Percentiles rank a stretch among this genome's conserved stretches.
Conservation (phyloP, 768 basidiomycete genomes). For the Zangia roseola region DNA sequence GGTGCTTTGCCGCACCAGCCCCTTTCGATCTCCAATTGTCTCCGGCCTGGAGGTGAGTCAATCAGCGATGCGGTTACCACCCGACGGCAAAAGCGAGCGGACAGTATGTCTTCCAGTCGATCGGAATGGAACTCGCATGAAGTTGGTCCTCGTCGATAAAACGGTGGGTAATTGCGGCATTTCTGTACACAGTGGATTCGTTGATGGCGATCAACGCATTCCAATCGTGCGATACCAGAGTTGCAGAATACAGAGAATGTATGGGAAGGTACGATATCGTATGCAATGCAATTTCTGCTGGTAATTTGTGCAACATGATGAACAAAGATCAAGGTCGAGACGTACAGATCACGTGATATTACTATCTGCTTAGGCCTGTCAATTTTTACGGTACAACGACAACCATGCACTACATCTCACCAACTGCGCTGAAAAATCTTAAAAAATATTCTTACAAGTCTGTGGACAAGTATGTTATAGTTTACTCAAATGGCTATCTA, state of each 20-base stretch:
- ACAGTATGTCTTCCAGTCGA: constrained; percentile 65
- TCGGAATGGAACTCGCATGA: constrained; percentile 32
- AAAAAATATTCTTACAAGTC: constrained; percentile 78
- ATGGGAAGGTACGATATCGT: constrained; percentile 52
- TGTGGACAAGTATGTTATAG: constrained; percentile 65
- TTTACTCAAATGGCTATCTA: constrained; percentile 4
- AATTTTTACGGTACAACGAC: constrained; percentile 1
- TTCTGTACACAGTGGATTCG: constrained; percentile 53
- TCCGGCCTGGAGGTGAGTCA: constrained; percentile 38
- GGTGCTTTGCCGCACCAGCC: constrained; percentile 57
- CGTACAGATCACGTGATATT: neutral
- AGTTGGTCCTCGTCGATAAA: constrained; percentile 39
- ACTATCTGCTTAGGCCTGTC: too few relatives aligned
- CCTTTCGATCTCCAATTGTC: constrained; percentile 42
- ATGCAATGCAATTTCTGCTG: constrained; percentile 55
- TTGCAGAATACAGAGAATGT: constrained; percentile 37
- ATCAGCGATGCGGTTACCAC: constrained; percentile 11
- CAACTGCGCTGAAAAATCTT: constrained; percentile 67
- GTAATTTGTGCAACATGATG: constrained; percentile 44
- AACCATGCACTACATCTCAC: constrained; percentile 64
- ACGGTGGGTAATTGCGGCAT: constrained; percentile 52
- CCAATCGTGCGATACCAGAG: constrained; percentile 46
- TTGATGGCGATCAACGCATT: constrained; percentile 46
- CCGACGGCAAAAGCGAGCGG: constrained; percentile 3
- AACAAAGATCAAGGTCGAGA: neutral